These are phyloP conservation scores for Trichophaea hybrida DNA, from an alignment of 2,329 filamentous ascomycete genomes.

Conservation along the genomic window DNA sequence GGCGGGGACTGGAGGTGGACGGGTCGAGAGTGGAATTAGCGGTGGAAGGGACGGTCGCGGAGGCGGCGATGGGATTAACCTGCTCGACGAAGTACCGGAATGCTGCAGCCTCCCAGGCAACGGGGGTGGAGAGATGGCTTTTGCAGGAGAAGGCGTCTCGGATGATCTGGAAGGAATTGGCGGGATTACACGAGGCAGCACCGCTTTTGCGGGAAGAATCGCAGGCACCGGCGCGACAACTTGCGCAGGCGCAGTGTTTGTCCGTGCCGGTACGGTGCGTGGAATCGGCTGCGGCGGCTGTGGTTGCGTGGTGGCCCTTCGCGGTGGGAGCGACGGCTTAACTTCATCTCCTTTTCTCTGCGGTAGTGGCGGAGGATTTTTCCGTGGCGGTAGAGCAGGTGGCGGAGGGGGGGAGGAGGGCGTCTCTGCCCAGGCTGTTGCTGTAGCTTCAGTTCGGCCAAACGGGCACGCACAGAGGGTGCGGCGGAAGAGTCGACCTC, in stretches of 20 bases:
- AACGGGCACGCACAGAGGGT: not conserved
- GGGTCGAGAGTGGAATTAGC: conserved; percentile 11
- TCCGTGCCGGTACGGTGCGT: not conserved
- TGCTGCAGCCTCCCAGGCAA: not conserved
- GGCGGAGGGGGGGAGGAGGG: not conserved
- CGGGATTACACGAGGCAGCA: not conserved
- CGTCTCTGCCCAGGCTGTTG: not conserved
- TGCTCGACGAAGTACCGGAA: not conserved
- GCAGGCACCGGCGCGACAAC: not conserved
- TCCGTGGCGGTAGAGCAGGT: not conserved
- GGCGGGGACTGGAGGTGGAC: conserved; percentile 9
- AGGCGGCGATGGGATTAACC: conserved; percentile 3
- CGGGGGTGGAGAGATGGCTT: conserved; percentile 13
- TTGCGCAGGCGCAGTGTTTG: not conserved
- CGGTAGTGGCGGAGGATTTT: not conserved
- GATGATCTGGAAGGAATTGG: not conserved
- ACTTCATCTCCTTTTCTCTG: not conserved
- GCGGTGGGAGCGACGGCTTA: not conserved
- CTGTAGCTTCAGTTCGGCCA: conserved; percentile 1
- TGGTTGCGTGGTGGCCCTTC: not conserved
- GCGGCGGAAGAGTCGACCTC: not conserved
- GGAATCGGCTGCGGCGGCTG: not conserved
- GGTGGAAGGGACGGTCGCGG: conserved; percentile 7
- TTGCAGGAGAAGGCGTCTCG: not conserved
- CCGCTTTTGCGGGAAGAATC: not conserved